Conservation (phyloP, 805 yeast genomes). For the Kurtzmaniella cleridarum region DNA sequence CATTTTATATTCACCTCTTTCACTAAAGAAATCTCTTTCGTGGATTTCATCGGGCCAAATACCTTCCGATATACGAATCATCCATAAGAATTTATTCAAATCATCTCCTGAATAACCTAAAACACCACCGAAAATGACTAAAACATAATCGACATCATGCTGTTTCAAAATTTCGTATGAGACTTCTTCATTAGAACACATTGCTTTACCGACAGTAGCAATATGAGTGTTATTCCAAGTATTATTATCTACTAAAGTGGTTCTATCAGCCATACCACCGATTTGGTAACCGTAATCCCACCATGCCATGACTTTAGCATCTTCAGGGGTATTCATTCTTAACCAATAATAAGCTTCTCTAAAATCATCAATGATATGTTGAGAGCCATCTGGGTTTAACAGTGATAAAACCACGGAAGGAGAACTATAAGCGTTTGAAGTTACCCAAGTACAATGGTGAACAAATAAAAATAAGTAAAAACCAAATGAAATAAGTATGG, state of each 20-base stretch:
- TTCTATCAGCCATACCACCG: slow-evolving; percentile 99
- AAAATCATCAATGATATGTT: slow-evolving; percentile 85
- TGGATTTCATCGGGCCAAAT: slow-evolving; percentile 98
- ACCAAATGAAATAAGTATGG: slow-evolving; percentile 63
- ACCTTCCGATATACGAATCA: slow-evolving; percentile 98
- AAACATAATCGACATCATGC: slow-evolving; percentile 92
- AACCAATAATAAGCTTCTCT: slow-evolving; percentile 99
- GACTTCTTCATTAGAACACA: slow-evolving; percentile 84
- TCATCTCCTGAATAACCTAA: slow-evolving; percentile 96
- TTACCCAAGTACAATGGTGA: slow-evolving; percentile 95
- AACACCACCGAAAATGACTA: slow-evolving; percentile 90
- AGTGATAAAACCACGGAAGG: slow-evolving; percentile 96
- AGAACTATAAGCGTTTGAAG: slow-evolving; percentile 91
- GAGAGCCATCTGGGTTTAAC: slow-evolving; percentile 77
- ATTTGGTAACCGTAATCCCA: slow-evolving; percentile 99
- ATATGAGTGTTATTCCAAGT: slow-evolving; percentile 99
- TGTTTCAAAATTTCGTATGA: slow-evolving; percentile 83
- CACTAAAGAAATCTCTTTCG: slow-evolving; percentile 80
- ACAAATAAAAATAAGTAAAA: slow-evolving; percentile 79
- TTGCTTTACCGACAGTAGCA: slow-evolving; percentile 98
- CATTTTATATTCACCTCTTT: slow-evolving; percentile 81
- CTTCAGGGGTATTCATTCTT: slow-evolving; percentile 95
- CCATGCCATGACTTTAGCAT: slow-evolving; percentile 96
- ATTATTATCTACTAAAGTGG: slow-evolving; percentile 96
- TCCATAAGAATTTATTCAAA: slow-evolving; percentile 94